Percentiles rank a stretch among this genome's conserved stretches.
Evolutionary conservation across 2,329 filamentous ascomycete genomes (phyloP).

Genomic region (Mollisia scopiformis): DNA sequence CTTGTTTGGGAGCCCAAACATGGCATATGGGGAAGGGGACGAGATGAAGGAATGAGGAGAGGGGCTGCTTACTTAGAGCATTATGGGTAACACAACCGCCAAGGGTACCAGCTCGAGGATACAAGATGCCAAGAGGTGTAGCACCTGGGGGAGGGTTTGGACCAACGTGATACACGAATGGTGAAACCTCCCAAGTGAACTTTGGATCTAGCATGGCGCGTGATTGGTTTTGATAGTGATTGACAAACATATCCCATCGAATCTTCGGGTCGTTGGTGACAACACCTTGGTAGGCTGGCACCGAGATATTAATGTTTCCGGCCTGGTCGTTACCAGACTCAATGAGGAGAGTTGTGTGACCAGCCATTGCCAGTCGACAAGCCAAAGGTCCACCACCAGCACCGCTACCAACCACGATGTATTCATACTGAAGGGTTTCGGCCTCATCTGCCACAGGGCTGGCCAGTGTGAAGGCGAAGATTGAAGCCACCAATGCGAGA

Average conservation of each 20-base stretch:
- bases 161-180: conserved; percentile 29
- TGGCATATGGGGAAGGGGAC: too few species aligned
- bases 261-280: conserved; percentile 49
- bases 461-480: neutral
- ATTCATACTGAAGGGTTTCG: conserved; percentile 47
- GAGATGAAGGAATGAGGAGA: too few species aligned
- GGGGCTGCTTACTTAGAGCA: too few species aligned
- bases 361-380: conserved; percentile 52
- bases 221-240: conserved; percentile 22
- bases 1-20: too few species aligned
- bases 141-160: conserved; percentile 30
- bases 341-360: conserved; percentile 54
- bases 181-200: conserved; percentile 38
- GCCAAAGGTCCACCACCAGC: conserved; percentile 54
- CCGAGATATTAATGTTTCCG: conserved; percentile 33
- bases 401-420: conserved; percentile 57
- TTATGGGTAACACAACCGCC: conserved; percentile 36
- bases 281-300: conserved; percentile 51
- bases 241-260: conserved; percentile 51
- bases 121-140: conserved; percentile 30
- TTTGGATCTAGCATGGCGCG: conserved; percentile 21
- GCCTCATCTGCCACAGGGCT: neutral
- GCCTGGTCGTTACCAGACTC: conserved; percentile 57
- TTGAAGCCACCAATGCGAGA: neutral
- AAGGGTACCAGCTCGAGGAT: conserved; percentile 36